Base-by-base conservation (phyloP, 2,329 filamentous ascomycete genomes). In the Talaromyces funiculosus region DNA sequence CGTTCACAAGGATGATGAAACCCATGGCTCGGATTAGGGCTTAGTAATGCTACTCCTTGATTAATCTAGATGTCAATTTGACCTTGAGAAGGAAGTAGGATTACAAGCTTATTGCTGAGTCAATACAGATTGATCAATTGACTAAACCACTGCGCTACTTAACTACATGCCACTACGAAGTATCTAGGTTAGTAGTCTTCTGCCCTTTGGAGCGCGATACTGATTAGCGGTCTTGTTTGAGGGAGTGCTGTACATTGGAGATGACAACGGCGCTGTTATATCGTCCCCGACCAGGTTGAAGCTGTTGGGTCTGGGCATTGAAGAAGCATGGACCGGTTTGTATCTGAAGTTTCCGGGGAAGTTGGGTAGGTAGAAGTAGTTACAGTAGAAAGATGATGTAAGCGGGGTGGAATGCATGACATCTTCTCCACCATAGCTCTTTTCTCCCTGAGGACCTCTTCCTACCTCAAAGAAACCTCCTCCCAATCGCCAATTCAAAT, bases 401-500 rank as follows among this genome's bases (percentile, higher is more conserved):
- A 54, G 51, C 51, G 33, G 33, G 51, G 20, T 53, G n/a, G 20
- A 9, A 53, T 53, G 29, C 31, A 53, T 38, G 26, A 51, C 47
- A 51, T 51, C 47, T 33, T 26, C 47, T 51, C 47, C 29, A 51
- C 47, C 47, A 51, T 33, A 51, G 47, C 26, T 51, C 47, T 43
- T 56, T 35, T 4, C n/a, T 16, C 31, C 20, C 16, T 14, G 12
- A 55, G n/a, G 4, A 40, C 18, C 14, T 56, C 22, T 20, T 12
- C 6, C 24, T 9, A 9, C 6, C 8, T 29, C n/a, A 18, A 10
- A 33, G 33, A 1, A 8, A 20, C n/a, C n/a, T n/a, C n/a, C n/a
- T n/a, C 7, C 6, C 40, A 43, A 5, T 38, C 22, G 8, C 40
- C 18, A 43, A 1, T 43, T 22, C 2, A 7, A 26, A 38, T 40